These are phyloP conservation scores for Lachnellula cervina DNA, from an alignment of 2,329 filamentous ascomycete species.

Conservation along the genomic window DNA sequence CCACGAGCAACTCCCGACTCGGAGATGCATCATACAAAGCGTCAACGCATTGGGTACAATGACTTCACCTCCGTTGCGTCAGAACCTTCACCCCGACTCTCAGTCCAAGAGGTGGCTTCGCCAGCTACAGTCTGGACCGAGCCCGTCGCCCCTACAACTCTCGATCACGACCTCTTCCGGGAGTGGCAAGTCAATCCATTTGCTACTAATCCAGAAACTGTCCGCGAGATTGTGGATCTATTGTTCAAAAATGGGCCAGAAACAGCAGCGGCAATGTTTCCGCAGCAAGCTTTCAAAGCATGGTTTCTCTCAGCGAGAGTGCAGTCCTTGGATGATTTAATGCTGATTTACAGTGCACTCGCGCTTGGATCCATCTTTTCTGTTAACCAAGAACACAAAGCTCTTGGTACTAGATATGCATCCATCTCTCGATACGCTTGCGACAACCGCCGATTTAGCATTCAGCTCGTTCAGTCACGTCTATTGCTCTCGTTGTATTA, in stretches of 20 bases:
- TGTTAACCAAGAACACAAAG: conserved; percentile 38
- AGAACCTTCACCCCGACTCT: conserved; percentile 27
- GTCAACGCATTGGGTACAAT: conserved; percentile 28
- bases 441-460: conserved; percentile 46
- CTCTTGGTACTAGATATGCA: conserved; percentile 43
- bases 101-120: conserved; percentile 19
- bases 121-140: conserved; percentile 22
- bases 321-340: conserved; percentile 50
- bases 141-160: conserved; percentile 4
- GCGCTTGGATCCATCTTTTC: conserved; percentile 54
- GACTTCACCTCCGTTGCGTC: conserved; percentile 30
- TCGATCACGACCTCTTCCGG: conserved; percentile 17
- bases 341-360: conserved; percentile 57
- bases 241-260: conserved; percentile 55
- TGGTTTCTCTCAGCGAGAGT: conserved; percentile 46
- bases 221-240: conserved; percentile 47
- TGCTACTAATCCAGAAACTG: conserved; percentile 43
- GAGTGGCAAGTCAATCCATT: conserved; percentile 45
- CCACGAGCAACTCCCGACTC: conserved; percentile 26
- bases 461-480: conserved; percentile 63
- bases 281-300: conserved; percentile 45
- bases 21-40: conserved; percentile 27
- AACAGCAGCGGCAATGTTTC: conserved; percentile 51
- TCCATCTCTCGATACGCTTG: conserved; percentile 55
- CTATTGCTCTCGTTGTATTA: conserved; percentile 64